phyloP scores from a whole-genome alignment of 257 asterid genomes.

The Lavandula angustifolia region DNA sequence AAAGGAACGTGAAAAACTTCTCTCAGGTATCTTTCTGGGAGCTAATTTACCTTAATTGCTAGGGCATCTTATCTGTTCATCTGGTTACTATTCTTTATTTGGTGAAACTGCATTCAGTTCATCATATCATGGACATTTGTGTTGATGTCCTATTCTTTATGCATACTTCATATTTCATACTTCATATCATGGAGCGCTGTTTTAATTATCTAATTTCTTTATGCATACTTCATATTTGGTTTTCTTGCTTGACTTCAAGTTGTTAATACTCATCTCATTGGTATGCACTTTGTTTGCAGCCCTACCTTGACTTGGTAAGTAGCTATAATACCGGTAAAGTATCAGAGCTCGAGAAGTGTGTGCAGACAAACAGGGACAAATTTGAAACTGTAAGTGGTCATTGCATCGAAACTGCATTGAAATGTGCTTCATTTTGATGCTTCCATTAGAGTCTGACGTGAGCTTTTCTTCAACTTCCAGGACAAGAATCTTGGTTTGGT shows the following conservation, averaged over 20 bases:
- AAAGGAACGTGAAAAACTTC: slow-evolving; percentile 78
- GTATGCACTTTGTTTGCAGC: slow-evolving; percentile 43
- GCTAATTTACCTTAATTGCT: slow-evolving; percentile 16
- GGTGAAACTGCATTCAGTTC: background rate
- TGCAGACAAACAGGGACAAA: slow-evolving; percentile 65
- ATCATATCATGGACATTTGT: background rate
- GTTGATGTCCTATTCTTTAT: background rate
- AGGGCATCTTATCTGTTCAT: background rate
- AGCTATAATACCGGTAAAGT: slow-evolving; percentile 72
- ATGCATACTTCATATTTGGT: background rate
- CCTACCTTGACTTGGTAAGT: slow-evolving; percentile 77
- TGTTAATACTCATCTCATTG: slow-evolving; percentile 7
- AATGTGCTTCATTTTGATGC: slow-evolving; percentile 14
- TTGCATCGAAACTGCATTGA: slow-evolving; percentile 13
- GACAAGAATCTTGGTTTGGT: slow-evolving; percentile 96
- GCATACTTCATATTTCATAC: background rate
- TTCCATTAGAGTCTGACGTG: background rate
- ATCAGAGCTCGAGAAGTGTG: slow-evolving; percentile 66
- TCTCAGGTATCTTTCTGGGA: slow-evolving; percentile 57
- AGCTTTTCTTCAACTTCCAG: slow-evolving; percentile 41
- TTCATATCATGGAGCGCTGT: background rate
- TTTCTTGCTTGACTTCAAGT: slow-evolving; percentile 2
- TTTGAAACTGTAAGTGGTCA: slow-evolving; percentile 67
- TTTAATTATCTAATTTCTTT: background rate
- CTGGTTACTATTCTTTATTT: slow-evolving; percentile 6